phyloP scores from a whole-genome alignment of 2,329 filamentous ascomycete species.

The Penicillium sp. region DNA sequence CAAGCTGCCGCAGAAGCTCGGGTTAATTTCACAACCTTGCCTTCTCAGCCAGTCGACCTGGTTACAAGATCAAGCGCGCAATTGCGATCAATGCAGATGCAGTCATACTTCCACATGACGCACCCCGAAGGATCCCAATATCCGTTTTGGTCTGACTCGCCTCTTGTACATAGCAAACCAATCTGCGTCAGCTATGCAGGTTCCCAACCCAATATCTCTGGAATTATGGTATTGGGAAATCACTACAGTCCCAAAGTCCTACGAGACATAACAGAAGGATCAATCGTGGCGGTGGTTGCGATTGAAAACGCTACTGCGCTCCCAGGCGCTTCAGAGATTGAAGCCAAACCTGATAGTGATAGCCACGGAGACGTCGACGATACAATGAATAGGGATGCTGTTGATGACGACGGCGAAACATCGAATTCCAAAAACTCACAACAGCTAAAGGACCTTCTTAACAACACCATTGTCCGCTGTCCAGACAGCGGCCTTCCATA shows the following conservation, averaged over 20 bases:
- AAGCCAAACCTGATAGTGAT: not conserved
- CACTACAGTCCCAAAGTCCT: slow-evolving; percentile 46
- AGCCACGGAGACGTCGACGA: slow-evolving; percentile 9
- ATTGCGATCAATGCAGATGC: slow-evolving; percentile 55
- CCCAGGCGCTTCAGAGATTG: slow-evolving; percentile 13
- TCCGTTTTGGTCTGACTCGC: slow-evolving; percentile 43
- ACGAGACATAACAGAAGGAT: slow-evolving; percentile 50
- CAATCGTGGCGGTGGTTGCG: slow-evolving; percentile 51
- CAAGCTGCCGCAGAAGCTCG: slow-evolving; percentile 34
- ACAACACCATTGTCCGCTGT: slow-evolving; percentile 37
- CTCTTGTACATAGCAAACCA: slow-evolving; percentile 44
- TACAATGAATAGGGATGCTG: slow-evolving; percentile 4
- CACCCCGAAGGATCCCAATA: slow-evolving; percentile 24
- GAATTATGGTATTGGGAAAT: slow-evolving; percentile 51
- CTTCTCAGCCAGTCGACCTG: slow-evolving; percentile 43
- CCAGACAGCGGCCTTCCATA: slow-evolving; percentile 48
- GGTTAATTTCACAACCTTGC: slow-evolving; percentile 43
- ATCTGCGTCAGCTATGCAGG: slow-evolving; percentile 50
- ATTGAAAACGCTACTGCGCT: slow-evolving; percentile 40
- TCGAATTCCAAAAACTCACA: slow-evolving; percentile 17
- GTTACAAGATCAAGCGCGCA: slow-evolving; percentile 49
- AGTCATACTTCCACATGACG: slow-evolving; percentile 57
- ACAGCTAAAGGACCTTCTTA: slow-evolving; percentile 10
- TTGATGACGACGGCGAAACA: slow-evolving; percentile 18
- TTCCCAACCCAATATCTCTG: slow-evolving; percentile 42